A percentile compares a stretch with the other conserved stretches of the same genome.
These are phyloP conservation scores for Puccinellia tenuiflora DNA, from an alignment of 176 grass and related monocot genomes.

Conservation along the genomic window DNA sequence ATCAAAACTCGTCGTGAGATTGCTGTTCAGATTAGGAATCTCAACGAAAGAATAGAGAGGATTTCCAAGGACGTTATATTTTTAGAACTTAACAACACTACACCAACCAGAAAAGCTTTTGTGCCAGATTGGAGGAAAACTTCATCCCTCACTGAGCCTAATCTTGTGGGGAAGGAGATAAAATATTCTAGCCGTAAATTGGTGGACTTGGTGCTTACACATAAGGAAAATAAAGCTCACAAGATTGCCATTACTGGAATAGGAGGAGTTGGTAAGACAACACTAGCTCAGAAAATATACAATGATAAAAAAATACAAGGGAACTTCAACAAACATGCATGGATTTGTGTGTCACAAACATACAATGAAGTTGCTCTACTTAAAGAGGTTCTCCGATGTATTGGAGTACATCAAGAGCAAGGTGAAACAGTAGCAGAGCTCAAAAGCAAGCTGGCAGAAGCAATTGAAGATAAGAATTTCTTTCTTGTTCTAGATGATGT, in stretches of 20 bases:
- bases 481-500: neutral
- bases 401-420: neutral
- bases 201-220: too few species aligned
- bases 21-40: neutral
- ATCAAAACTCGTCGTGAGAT: neutral
- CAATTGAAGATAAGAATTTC: constrained; percentile 11
- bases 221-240: too few species aligned
- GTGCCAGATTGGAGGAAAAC: neutral
- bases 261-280: too few species aligned
- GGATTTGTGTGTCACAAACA: too few species aligned
- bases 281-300: too few species aligned
- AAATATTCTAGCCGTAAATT: too few species aligned
- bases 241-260: too few species aligned
- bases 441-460: neutral
- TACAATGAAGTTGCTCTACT: constrained; percentile 3
- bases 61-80: neutral
- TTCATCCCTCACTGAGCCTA: neutral
- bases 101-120: neutral
- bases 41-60: neutral
- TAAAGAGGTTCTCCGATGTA: neutral
- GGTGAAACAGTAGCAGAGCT: constrained; percentile 20
- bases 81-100: neutral
- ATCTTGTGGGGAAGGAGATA: too few species aligned
- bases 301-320: too few species aligned
- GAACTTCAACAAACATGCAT: too few species aligned